Conservation (phyloP, 2,329 filamentous ascomycete genomes). For the Colletotrichum melonis region DNA sequence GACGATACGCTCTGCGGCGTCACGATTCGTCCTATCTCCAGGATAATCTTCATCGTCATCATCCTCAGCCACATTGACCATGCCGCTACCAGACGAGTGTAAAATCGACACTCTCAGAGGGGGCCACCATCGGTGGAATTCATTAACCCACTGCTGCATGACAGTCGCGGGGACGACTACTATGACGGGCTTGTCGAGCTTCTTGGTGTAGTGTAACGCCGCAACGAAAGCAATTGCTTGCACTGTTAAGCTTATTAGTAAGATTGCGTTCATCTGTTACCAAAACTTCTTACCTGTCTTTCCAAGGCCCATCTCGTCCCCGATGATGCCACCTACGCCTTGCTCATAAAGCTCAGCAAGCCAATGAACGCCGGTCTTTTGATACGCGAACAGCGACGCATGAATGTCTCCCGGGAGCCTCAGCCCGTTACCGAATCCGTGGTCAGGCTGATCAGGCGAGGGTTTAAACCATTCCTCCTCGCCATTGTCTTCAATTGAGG, state of each 20-base stretch:
- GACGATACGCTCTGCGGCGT: slow-evolving; percentile 82
- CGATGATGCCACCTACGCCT: slow-evolving; percentile 91
- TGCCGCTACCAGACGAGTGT: slow-evolving; percentile 95
- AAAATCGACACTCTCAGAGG: slow-evolving; percentile 94
- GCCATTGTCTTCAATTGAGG: slow-evolving; percentile 56
- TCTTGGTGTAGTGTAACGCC: slow-evolving; percentile 90
- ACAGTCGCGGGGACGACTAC: slow-evolving; percentile 95
- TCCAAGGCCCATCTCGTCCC: slow-evolving; percentile 98
- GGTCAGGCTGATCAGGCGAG: slow-evolving; percentile 84
- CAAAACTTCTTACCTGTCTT: slow-evolving; percentile 70
- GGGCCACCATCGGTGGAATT: slow-evolving; percentile 99
- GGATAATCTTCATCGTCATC: slow-evolving; percentile 55
- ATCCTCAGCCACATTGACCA: slow-evolving; percentile 83
- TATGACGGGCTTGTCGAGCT: slow-evolving; percentile 85
- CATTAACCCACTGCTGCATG: slow-evolving; percentile 97
- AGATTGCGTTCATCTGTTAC: background rate
- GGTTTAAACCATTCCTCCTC: slow-evolving; percentile 83
- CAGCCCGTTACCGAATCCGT: slow-evolving; percentile 78
- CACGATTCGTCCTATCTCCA: slow-evolving; percentile 54
- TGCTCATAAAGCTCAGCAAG: slow-evolving; percentile 92
- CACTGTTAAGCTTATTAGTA: slow-evolving; percentile 46
- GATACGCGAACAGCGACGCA: slow-evolving; percentile 93
- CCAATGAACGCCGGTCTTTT: slow-evolving; percentile 98
- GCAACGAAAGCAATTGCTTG: slow-evolving; percentile 83
- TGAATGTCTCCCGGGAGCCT: slow-evolving; percentile 92